Base-by-base conservation (phyloP, 441 rosid species). In the Populus hybrid region DNA sequence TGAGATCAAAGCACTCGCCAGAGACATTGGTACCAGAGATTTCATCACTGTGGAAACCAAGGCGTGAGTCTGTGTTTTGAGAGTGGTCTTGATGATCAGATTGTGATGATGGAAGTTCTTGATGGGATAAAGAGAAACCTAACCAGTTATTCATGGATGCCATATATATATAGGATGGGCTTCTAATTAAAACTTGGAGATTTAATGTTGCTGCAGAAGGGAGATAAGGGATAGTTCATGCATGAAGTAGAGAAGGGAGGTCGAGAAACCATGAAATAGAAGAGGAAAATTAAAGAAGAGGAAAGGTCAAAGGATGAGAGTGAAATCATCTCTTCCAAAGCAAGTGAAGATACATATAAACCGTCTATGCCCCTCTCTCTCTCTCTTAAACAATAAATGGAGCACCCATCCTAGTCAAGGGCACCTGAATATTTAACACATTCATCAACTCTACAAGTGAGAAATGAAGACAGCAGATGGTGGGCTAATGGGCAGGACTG, bases 51-150 rank as follows among this genome's bases (percentile, higher is more conserved):
- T 84, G 87, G 84, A 82, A 90, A 68, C 86, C 82, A 71, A 84
- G 84, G 35, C 85, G 88, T 78, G 87, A 40, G 68, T 76, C 86
- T 4, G 86, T 79, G 79, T 74, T 76, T 74, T 83, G 87, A 71
- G 86, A 69, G 66, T 82, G 86, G 74, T 80, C 76, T 77, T 78
- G 82, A 74, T 77, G 80, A 68, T 83, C 78, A 82, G 84, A 65
- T 8, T 77, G 87, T 66, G 87, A 76, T 66, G 87, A 73, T 26
- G 89, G 85, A 36, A 78, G 83, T 70, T 86, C 83, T 8, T 87
- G 91, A 31, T 92, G 88, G 65, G 95, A 93, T 69, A 90, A 91
- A 74, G 97, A 90, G 82, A 90, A 94, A 6, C 90, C 96, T 79
- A 94, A 74, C 97, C 93, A 93, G 86, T 87, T 90, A 73, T 89